Conservation (phyloP, 345 rosid species). For the Salix viminalis region DNA sequence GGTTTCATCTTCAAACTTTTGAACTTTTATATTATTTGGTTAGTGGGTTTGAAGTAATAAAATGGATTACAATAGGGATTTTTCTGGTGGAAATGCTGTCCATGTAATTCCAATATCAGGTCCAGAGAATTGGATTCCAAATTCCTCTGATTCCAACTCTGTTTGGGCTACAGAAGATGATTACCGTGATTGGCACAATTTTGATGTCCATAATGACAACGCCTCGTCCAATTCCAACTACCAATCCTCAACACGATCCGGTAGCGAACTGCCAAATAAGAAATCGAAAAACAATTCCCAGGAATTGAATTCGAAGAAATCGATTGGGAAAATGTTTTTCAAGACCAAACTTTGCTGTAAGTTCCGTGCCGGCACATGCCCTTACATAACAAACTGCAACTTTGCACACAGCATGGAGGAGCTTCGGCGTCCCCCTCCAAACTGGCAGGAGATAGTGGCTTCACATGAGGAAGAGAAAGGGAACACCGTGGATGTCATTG, state of each 20-base stretch:
- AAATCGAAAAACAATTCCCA: slow-evolving; percentile 46
- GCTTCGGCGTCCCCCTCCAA: slow-evolving; percentile 73
- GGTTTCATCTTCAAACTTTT: neutral
- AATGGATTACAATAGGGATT: slow-evolving; percentile 54
- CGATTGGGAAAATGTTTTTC: slow-evolving; percentile 75
- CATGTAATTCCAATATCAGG: slow-evolving; percentile 48
- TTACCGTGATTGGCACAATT: slow-evolving; percentile 58
- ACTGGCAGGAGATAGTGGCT: slow-evolving; percentile 76
- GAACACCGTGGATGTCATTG: slow-evolving; percentile 30
- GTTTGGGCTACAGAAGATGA: slow-evolving; percentile 96
- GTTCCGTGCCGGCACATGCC: slow-evolving; percentile 72
- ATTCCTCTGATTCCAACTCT: slow-evolving; percentile 39
- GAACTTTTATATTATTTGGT: neutral
- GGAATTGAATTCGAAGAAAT: slow-evolving; percentile 48
- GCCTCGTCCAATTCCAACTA: slow-evolving; percentile 43
- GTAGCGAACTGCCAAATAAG: slow-evolving; percentile 56
- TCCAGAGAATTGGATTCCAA: slow-evolving; percentile 61
- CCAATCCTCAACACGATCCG: slow-evolving; percentile 42
- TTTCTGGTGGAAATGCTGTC: slow-evolving; percentile 51
- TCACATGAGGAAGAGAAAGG: slow-evolving; percentile 60
- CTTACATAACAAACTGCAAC: slow-evolving; percentile 61
- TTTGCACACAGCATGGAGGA: slow-evolving; percentile 89
- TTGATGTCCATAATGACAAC: slow-evolving; percentile 33
- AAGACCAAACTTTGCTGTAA: slow-evolving; percentile 87
- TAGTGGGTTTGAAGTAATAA: neutral